Conservation (phyloP, 2,329 filamentous ascomycete genomes). For the Botrytis porri region DNA sequence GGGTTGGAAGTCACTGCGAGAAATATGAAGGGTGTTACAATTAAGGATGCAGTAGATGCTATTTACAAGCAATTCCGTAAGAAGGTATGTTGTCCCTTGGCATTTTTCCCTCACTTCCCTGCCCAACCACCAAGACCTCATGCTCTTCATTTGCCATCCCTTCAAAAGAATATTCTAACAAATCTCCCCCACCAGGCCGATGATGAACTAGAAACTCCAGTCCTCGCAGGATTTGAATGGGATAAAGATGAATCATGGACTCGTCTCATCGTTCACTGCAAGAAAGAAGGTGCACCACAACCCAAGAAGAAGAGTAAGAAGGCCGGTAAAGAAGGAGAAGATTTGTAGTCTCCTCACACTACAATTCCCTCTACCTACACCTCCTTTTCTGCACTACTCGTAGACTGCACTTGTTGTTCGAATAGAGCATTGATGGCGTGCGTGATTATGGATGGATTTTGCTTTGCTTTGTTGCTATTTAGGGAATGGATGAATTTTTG, state of each 20-base stretch:
- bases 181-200: slow-evolving; percentile 60
- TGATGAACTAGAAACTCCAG: slow-evolving; percentile 83
- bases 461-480: not conserved
- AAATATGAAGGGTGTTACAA: slow-evolving; percentile 91
- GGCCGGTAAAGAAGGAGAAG: slow-evolving; percentile 44
- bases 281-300: slow-evolving; percentile 60
- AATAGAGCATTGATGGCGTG: slow-evolving; percentile 13
- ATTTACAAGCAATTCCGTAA: slow-evolving; percentile 98
- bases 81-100: slow-evolving; percentile 56
- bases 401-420: slow-evolving; percentile 12
- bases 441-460: not conserved
- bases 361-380: not conserved
- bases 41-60: slow-evolving; percentile 93
- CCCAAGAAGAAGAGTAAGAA: slow-evolving; percentile 66
- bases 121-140: not conserved
- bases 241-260: slow-evolving; percentile 91
- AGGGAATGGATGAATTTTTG: not conserved
- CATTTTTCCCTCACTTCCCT: not conserved
- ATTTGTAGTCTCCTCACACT: slow-evolving; percentile 16
- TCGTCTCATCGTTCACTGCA: slow-evolving; percentile 80
- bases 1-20: slow-evolving; percentile 85
- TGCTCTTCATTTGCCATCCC: not conserved
- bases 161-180: slow-evolving; percentile 29
- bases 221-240: slow-evolving; percentile 95
- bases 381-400: slow-evolving; percentile 11